A percentile compares a stretch with the other conserved stretches of the same genome.
Conservation (phyloP, 192 early-diverging fungal species). For the Borealophlyctis nickersoniae region DNA sequence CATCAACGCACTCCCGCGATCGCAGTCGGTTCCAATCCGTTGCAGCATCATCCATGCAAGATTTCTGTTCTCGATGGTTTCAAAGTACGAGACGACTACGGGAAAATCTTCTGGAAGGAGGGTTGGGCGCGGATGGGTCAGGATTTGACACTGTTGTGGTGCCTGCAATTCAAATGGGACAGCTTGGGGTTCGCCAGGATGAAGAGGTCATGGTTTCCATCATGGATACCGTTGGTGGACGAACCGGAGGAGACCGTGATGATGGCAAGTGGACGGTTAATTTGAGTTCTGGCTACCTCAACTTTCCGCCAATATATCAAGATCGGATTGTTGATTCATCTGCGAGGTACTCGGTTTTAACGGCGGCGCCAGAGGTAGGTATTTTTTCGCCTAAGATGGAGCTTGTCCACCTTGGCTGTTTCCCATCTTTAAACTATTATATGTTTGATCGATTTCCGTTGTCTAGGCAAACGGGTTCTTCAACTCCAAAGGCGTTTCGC, state of each 20-base stretch:
- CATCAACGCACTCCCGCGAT: too few species aligned
- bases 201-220: constrained; percentile 60
- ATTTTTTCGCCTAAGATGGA: too few species aligned
- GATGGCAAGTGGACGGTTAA: constrained; percentile 53
- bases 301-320: constrained; percentile 74
- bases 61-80: constrained; percentile 14
- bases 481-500: constrained; percentile 76
- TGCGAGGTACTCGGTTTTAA: constrained; percentile 68
- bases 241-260: constrained; percentile 5
- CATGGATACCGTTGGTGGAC: constrained; percentile 44
- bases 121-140: not conserved
- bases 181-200: constrained; percentile 78
- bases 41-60: not conserved
- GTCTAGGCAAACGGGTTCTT: constrained; percentile 88
- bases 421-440: not conserved
- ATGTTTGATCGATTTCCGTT: not conserved
- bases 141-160: constrained; percentile 43
- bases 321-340: constrained; percentile 54
- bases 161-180: constrained; percentile 86
- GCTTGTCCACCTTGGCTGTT: too few species aligned
- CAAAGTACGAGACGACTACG: not conserved
- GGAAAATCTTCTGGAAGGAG: not conserved
- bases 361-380: constrained; percentile 83
- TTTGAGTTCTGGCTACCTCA: constrained; percentile 92
- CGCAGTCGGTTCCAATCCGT: constrained; percentile 1